These are phyloP conservation scores for Candida endomychidarum DNA, from an alignment of 805 yeast genomes.

Conservation along the genomic window DNA sequence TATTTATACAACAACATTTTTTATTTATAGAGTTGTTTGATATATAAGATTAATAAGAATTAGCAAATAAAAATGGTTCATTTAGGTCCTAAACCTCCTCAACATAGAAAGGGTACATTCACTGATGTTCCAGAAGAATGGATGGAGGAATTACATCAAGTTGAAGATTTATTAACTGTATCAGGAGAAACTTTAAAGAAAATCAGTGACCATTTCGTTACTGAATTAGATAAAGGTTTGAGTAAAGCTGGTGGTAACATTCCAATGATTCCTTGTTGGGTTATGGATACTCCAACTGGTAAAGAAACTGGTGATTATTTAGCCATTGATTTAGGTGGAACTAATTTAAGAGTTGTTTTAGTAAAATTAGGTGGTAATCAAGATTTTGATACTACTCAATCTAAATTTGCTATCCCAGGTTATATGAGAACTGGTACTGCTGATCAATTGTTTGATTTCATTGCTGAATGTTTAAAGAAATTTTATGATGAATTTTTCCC, in stretches of 20 bases:
- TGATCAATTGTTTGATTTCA: constrained; percentile 80
- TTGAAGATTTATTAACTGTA: constrained; percentile 65
- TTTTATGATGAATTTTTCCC: constrained; percentile 71
- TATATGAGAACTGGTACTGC: constrained; percentile 74
- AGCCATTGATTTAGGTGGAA: constrained; percentile 97
- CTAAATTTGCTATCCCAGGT: constrained; percentile 79
- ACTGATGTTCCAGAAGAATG: constrained; percentile 66
- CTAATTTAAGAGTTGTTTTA: constrained; percentile 89
- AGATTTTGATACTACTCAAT: constrained; percentile 81
- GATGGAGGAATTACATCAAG: constrained; percentile 53
- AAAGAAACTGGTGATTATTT: constrained; percentile 83
- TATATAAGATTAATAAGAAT: too few species aligned
- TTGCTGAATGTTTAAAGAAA: constrained; percentile 74
- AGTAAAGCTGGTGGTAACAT: constrained; percentile 76
- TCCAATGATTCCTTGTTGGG: constrained; percentile 99
- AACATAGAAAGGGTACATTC: constrained; percentile 64
- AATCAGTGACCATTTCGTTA: constrained; percentile 73
- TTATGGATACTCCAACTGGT: constrained; percentile 90
- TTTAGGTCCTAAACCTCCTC: constrained; percentile 82
- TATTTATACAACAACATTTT: background rate
- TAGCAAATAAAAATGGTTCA: constrained; percentile 71
- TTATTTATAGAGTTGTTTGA: background rate
- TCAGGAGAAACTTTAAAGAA: constrained; percentile 56
- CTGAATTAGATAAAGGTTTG: constrained; percentile 81
- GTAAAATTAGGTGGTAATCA: constrained; percentile 81